Percentiles rank a stretch among this genome's conserved stretches.
phyloP scores from a whole-genome alignment of 2,329 filamentous ascomycete species.

The Epichloe uncinata region DNA sequence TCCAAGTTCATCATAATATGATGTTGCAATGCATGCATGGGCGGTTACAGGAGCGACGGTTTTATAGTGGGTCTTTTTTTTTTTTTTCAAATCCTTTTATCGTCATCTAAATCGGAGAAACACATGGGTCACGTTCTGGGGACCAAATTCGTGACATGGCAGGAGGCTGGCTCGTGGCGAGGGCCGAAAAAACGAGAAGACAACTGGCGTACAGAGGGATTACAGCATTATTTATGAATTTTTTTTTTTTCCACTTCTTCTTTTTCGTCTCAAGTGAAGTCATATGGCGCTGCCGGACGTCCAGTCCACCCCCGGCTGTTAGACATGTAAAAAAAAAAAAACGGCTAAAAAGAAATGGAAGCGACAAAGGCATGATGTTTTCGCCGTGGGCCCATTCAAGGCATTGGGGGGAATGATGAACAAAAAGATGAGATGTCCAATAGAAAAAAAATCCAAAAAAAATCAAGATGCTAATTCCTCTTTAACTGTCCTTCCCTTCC shows the following conservation, averaged over 20 bases:
- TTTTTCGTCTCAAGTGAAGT: background rate
- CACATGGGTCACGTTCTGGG: background rate
- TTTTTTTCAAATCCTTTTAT: background rate
- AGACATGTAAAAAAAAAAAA: no score
- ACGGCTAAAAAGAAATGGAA: background rate
- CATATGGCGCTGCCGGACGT: no score
- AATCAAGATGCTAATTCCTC: background rate
- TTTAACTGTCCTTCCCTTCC: no score
- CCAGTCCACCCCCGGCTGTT: no score
- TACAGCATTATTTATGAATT: no score
- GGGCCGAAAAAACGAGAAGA: no score
- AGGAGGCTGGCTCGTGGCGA: no score
- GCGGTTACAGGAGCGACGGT: background rate
- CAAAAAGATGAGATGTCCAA: background rate
- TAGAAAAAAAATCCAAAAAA: no score
- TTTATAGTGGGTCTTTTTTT: background rate
- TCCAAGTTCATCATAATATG: background rate
- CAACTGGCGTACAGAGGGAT: no score
- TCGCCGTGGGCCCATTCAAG: conserved; percentile 4
- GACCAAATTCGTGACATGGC: background rate
- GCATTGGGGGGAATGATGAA: background rate
- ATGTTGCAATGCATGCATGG: background rate
- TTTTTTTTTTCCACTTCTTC: background rate
- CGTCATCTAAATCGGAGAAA: background rate
- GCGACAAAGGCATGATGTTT: background rate